Evolutionary conservation across 257 asterid species (phyloP).

Genomic region (Scutellaria baicalensis): DNA sequence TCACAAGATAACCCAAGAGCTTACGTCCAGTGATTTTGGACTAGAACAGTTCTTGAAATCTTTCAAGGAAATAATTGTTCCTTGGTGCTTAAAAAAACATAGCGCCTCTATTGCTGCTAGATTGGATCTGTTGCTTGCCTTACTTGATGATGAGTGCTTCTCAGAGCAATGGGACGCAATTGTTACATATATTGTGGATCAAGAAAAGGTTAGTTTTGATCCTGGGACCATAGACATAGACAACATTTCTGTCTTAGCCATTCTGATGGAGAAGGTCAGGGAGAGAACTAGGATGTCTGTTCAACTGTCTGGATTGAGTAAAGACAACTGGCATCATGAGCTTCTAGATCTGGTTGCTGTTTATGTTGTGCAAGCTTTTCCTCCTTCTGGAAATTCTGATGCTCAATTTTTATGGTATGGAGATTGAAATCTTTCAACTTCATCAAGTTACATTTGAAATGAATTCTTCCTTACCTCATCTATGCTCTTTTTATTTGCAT

Average conservation of each 20-base stretch:
- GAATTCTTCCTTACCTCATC: background rate
- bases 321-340: slow-evolving; percentile 54
- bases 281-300: slow-evolving; percentile 34
- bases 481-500: slow-evolving; percentile 2
- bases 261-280: slow-evolving; percentile 78
- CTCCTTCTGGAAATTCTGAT: slow-evolving; percentile 47
- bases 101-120: slow-evolving; percentile 41
- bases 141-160: slow-evolving; percentile 65
- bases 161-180: slow-evolving; percentile 76
- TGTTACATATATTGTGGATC: slow-evolving; percentile 41
- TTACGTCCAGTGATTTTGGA: slow-evolving; percentile 38
- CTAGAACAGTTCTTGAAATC: slow-evolving; percentile 46
- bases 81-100: slow-evolving; percentile 65
- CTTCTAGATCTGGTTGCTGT: slow-evolving; percentile 70
- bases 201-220: slow-evolving; percentile 23
- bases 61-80: slow-evolving; percentile 54
- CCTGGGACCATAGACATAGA: slow-evolving; percentile 29
- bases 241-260: slow-evolving; percentile 41
- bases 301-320: slow-evolving; percentile 29
- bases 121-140: slow-evolving; percentile 87
- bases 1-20: slow-evolving; percentile 50
- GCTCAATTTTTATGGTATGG: slow-evolving; percentile 67
- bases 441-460: background rate
- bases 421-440: slow-evolving; percentile 4
- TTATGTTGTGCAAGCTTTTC: slow-evolving; percentile 39